A percentile compares a stretch with the other conserved stretches of the same genome.
Evolutionary conservation across 176 grass and related monocot species (phyloP).

Genomic region (Poa pratensis): DNA sequence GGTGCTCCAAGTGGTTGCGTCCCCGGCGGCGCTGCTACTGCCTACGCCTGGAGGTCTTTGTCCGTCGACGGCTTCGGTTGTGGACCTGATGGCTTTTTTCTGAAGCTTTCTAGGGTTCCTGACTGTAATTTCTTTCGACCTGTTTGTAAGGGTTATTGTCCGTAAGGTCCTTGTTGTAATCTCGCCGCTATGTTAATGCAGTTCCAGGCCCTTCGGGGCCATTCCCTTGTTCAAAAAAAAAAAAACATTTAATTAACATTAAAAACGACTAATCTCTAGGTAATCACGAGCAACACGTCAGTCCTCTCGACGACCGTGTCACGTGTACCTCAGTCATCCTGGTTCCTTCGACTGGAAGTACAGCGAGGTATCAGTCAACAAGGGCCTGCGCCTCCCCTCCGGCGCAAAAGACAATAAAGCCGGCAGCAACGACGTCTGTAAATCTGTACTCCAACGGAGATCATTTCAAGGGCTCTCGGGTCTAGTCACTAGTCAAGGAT

Average conservation of each 20-base stretch:
- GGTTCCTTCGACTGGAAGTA: not conserved
- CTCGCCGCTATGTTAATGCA: no score
- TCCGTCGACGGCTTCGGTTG: no score
- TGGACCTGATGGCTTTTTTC: no score
- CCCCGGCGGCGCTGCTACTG: no score
- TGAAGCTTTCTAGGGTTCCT: no score
- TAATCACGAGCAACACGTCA: not conserved
- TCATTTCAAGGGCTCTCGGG: not conserved
- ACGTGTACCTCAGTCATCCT: not conserved
- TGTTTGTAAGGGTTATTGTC: no score
- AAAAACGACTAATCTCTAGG: not conserved
- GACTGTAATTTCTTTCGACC: no score
- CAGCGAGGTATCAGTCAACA: constrained; percentile 13
- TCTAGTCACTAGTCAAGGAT: constrained; percentile 17
- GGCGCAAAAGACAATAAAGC: not conserved
- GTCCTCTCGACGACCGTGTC: not conserved
- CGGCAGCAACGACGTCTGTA: not conserved
- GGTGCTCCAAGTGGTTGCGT: no score
- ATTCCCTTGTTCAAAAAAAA: no score
- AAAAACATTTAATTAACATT: not conserved
- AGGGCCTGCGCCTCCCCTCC: constrained; percentile 15
- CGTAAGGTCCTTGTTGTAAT: no score
- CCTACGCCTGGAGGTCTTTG: no score
- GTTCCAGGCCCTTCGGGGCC: no score
- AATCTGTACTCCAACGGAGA: not conserved